A percentile compares a stretch with the other conserved stretches of the same genome.
Evolutionary conservation across 768 basidiomycete genomes (phyloP).

Genomic region (Mycena pura): DNA sequence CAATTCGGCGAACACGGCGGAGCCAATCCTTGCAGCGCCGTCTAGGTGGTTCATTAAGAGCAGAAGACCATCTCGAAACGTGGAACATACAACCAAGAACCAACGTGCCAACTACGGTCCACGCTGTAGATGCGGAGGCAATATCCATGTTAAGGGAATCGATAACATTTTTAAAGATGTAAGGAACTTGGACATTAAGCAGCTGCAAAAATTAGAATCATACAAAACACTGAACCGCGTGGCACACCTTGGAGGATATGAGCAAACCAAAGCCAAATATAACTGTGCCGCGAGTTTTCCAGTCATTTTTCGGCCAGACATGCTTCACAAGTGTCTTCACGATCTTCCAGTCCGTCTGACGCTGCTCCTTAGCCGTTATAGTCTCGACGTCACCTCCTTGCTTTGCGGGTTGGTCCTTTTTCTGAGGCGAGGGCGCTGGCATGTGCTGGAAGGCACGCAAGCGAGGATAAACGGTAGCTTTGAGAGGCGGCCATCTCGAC

Average conservation of each 20-base stretch:
- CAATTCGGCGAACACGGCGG: slow-evolving; percentile 89
- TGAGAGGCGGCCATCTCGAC: slow-evolving; percentile 3
- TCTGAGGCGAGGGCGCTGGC: slow-evolving; percentile 9
- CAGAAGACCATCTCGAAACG: background rate
- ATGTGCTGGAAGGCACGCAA: slow-evolving; percentile 18
- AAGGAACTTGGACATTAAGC: slow-evolving; percentile 97
- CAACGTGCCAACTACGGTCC: slow-evolving; percentile 89
- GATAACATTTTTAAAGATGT: slow-evolving; percentile 91
- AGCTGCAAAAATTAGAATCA: slow-evolving; percentile 54
- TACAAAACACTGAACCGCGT: background rate
- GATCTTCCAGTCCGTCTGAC: slow-evolving; percentile 86
- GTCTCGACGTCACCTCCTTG: background rate
- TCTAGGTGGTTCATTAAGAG: slow-evolving; percentile 55
- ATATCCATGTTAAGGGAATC: slow-evolving; percentile 89
- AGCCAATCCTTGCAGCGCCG: slow-evolving; percentile 87
- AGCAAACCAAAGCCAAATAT: slow-evolving; percentile 82
- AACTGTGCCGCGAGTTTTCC: slow-evolving; percentile 83
- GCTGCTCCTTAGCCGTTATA: slow-evolving; percentile 47
- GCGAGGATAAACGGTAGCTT: background rate
- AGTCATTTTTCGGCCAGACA: slow-evolving; percentile 91
- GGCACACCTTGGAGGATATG: slow-evolving; percentile 81
- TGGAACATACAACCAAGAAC: slow-evolving; percentile 84
- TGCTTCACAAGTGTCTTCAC: slow-evolving; percentile 83
- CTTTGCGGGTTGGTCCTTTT: slow-evolving; percentile 3
- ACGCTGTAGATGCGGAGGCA: slow-evolving; percentile 76